phyloP scores from a whole-genome alignment of 768 basidiomycete genomes.

The Tulasnella sp. region DNA sequence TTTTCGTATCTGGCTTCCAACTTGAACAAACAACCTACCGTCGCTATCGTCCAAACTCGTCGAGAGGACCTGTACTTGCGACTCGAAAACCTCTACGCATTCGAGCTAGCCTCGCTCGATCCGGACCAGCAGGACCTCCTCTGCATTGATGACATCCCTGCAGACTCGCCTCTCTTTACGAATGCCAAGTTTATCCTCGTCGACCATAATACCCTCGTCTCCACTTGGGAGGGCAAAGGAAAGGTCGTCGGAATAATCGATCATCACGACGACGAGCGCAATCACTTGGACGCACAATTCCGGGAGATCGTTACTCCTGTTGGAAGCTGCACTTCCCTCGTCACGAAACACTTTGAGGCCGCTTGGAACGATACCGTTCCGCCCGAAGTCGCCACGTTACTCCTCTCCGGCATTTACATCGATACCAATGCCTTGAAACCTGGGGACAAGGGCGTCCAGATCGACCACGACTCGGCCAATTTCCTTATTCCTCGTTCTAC shows the following conservation, averaged over 20 bases:
- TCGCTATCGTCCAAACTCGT: slow-evolving; percentile 63
- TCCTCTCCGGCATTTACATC: slow-evolving; percentile 68
- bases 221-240: slow-evolving; percentile 27
- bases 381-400: slow-evolving; percentile 57
- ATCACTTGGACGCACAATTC: slow-evolving; percentile 48
- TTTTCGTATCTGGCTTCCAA: slow-evolving; percentile 65
- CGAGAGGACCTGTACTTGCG: slow-evolving; percentile 63
- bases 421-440: slow-evolving; percentile 73
- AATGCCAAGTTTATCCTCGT: slow-evolving; percentile 63
- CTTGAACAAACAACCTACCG: slow-evolving; percentile 39
- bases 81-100: slow-evolving; percentile 73
- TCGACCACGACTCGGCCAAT: slow-evolving; percentile 51
- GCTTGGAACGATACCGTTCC: slow-evolving; percentile 32
- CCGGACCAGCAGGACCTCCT: slow-evolving; percentile 45
- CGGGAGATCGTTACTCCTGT: slow-evolving; percentile 49
- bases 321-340: slow-evolving; percentile 66
- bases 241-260: slow-evolving; percentile 73
- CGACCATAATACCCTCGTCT: slow-evolving; percentile 70
- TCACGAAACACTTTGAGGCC: slow-evolving; percentile 38
- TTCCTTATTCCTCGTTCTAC: slow-evolving; percentile 49
- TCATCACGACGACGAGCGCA: slow-evolving; percentile 79
- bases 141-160: slow-evolving; percentile 52
- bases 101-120: slow-evolving; percentile 45
- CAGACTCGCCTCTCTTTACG: slow-evolving; percentile 28
- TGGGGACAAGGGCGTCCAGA: slow-evolving; percentile 59